These are phyloP conservation scores for Eucalyptus tenuipes DNA, from an alignment of 345 rosid species.

Conservation along the genomic window DNA sequence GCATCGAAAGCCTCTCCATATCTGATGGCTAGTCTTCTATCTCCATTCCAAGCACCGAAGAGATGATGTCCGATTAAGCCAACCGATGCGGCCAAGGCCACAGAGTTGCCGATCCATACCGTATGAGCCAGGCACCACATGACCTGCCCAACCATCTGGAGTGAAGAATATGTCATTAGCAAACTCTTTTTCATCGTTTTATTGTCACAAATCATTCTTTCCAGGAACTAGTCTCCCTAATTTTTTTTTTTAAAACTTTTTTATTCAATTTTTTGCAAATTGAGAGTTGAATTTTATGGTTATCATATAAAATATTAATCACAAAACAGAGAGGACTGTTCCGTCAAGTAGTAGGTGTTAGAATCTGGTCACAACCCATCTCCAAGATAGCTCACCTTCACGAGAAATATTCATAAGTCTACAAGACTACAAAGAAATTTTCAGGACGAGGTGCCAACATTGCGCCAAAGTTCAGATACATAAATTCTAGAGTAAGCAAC, in stretches of 20 bases:
- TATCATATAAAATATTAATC: background rate
- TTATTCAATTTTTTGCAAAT: background rate
- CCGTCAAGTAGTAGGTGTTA: background rate
- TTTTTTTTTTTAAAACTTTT: background rate
- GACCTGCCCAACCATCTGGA: conserved; percentile 12
- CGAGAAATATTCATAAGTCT: background rate
- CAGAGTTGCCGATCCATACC: conserved; percentile 8
- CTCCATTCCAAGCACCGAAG: conserved; percentile 15
- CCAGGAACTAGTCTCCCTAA: background rate
- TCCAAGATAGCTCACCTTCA: background rate
- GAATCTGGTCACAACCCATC: background rate
- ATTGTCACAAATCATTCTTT: background rate
- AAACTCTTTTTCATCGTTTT: background rate
- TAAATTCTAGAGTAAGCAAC: background rate
- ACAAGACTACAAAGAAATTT: background rate
- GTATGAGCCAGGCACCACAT: conserved; percentile 14
- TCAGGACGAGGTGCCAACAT: background rate
- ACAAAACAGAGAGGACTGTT: background rate
- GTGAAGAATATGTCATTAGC: background rate
- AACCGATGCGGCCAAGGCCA: background rate
- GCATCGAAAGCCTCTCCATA: conserved; percentile 8
- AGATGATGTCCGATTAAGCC: conserved; percentile 12
- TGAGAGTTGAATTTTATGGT: background rate
- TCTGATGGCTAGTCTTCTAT: conserved; percentile 1
- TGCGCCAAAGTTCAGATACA: background rate